These are phyloP conservation scores for Scutellaria barbata DNA, from an alignment of 257 asterid genomes.

Conservation along the genomic window DNA sequence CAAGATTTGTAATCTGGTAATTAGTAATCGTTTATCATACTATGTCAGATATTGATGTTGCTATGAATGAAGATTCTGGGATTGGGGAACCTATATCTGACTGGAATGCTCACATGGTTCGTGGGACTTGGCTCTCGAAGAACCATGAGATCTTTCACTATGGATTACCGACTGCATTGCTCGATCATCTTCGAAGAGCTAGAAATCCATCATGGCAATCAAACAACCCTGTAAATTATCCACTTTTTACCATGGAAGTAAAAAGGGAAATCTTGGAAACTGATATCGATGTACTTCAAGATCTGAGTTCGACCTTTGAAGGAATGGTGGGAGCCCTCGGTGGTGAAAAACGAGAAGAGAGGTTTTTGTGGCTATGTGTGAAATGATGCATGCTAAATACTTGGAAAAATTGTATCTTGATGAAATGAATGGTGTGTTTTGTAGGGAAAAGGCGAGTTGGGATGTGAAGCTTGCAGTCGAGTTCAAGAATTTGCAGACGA, in stretches of 20 bases:
- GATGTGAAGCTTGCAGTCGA: slow-evolving; percentile 77
- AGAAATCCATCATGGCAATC: slow-evolving; percentile 43
- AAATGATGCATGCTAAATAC: background rate
- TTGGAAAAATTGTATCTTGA: slow-evolving; percentile 14
- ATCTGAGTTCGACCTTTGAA: slow-evolving; percentile 63
- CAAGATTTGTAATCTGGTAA: background rate
- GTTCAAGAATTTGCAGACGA: slow-evolving; percentile 64
- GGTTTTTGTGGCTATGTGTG: slow-evolving; percentile 43
- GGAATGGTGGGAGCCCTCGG: slow-evolving; percentile 65
- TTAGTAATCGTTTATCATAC: slow-evolving; percentile 14
- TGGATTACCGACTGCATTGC: slow-evolving; percentile 73
- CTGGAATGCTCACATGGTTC: slow-evolving; percentile 84
- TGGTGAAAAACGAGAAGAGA: slow-evolving; percentile 53
- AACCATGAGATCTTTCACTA: slow-evolving; percentile 65
- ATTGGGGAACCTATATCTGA: slow-evolving; percentile 40
- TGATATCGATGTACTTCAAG: slow-evolving; percentile 63
- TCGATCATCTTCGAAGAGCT: slow-evolving; percentile 69
- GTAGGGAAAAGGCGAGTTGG: slow-evolving; percentile 62
- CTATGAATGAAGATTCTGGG: slow-evolving; percentile 47
- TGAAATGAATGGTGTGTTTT: slow-evolving; percentile 11
- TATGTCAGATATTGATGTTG: slow-evolving; percentile 63
- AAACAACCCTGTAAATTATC: slow-evolving; percentile 47
- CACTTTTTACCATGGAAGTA: slow-evolving; percentile 24
- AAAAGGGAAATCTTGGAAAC: slow-evolving; percentile 56
- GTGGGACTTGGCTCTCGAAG: slow-evolving; percentile 88